Percentiles rank a stretch among this genome's conserved stretches.
These are phyloP conservation scores for Lithohypha guttulata DNA, from an alignment of 2,329 filamentous ascomycete genomes.

Conservation along the genomic window DNA sequence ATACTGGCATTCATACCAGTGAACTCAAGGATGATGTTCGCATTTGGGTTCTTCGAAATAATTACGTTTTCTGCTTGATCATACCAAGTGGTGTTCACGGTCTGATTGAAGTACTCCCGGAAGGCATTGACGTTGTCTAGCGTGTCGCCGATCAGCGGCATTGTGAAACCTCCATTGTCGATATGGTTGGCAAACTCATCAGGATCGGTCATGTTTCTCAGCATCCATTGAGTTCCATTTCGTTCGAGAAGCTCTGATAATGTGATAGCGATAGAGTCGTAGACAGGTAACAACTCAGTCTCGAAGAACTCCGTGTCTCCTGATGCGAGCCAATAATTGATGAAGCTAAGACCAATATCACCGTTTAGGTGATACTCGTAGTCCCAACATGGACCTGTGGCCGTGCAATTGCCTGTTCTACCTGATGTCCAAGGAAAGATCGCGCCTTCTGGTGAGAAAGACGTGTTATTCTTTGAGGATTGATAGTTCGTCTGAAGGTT, in stretches of 20 bases:
- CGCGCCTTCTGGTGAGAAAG: conserved; percentile 47
- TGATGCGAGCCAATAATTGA: conserved; percentile 50
- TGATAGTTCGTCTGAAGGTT: conserved; percentile 48
- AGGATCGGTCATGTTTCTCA: conserved; percentile 60
- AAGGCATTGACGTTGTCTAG: conserved; percentile 48
- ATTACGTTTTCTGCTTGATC: conserved; percentile 47
- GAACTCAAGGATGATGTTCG: conserved; percentile 54
- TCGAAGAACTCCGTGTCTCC: conserved; percentile 49
- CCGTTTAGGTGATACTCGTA: conserved; percentile 64
- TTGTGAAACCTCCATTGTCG: conserved; percentile 59
- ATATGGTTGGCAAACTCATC: conserved; percentile 57
- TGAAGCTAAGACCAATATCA: conserved; percentile 53
- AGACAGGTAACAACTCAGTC: conserved; percentile 49
- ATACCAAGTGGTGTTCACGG: conserved; percentile 48
- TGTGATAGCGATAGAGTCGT: conserved; percentile 52
- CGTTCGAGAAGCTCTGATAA: conserved; percentile 49
- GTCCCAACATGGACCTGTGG: conserved; percentile 54
- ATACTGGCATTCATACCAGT: conserved; percentile 56
- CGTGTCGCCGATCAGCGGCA: conserved; percentile 48
- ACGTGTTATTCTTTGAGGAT: conserved; percentile 50
- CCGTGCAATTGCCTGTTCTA: conserved; percentile 58
- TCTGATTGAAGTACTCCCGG: conserved; percentile 44
- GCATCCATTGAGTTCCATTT: conserved; percentile 45
- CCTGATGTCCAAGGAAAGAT: conserved; percentile 60
- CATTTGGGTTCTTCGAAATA: conserved; percentile 42